Conservation (phyloP, 2,329 filamentous ascomycete genomes). For the Phialocephala sp. region DNA sequence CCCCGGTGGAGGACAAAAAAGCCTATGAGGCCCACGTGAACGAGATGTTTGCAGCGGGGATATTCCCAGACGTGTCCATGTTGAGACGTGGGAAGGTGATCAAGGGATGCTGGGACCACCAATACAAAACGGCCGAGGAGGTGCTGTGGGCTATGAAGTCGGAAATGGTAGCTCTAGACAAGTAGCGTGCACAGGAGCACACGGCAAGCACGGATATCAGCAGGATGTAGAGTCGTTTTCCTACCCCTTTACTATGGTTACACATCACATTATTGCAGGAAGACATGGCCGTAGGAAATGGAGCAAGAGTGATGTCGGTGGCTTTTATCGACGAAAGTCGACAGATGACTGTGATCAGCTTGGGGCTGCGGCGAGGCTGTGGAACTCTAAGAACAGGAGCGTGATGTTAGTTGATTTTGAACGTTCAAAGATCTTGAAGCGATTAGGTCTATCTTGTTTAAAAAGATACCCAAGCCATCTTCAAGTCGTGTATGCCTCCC, state of each 20-base stretch:
- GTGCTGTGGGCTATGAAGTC: slow-evolving; percentile 17
- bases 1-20: slow-evolving; percentile 11
- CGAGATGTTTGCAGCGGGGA: slow-evolving; percentile 10
- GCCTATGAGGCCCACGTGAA: slow-evolving; percentile 19
- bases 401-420: too few relatives aligned
- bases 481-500: too few relatives aligned
- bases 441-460: too few relatives aligned
- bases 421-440: too few relatives aligned
- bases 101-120: slow-evolving; percentile 21
- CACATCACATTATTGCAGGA: neutral
- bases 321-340: too few relatives aligned
- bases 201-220: slow-evolving; percentile 18
- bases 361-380: too few relatives aligned
- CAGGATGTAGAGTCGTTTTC: slow-evolving; percentile 17
- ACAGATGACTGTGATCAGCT: too few relatives aligned
- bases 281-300: neutral
- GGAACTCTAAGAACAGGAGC: too few relatives aligned
- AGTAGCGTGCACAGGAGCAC: slow-evolving; percentile 9
- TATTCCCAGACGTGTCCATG: slow-evolving; percentile 15
- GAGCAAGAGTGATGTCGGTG: too few relatives aligned
- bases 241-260: slow-evolving; percentile 15
- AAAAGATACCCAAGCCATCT: too few relatives aligned
- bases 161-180: slow-evolving; percentile 13
- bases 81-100: slow-evolving; percentile 15
- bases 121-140: slow-evolving; percentile 21